Evolutionary conservation across 495 filamentous ascomycete genomes (phyloP).

Genomic region (Tuber microsphaerosporum): DNA sequence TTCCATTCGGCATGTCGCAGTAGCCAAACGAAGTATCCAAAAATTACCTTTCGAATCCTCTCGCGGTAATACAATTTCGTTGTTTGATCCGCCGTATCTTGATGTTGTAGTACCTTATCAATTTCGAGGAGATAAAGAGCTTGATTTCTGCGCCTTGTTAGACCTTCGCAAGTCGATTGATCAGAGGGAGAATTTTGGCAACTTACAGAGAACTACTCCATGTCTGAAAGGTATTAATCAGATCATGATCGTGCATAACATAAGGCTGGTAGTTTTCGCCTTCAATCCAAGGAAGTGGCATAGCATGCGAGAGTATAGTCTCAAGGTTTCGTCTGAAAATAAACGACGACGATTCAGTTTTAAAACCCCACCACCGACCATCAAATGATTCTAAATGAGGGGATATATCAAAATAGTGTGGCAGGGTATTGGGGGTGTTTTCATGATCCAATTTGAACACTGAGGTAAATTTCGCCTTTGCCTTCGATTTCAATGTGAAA

Average conservation of each 20-base stretch:
- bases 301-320: not conserved
- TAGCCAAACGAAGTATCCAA: not conserved
- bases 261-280: not conserved
- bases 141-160: not conserved
- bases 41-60: not conserved
- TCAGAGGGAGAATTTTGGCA: not conserved
- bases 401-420: not conserved
- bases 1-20: not conserved
- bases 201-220: not conserved
- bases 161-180: not conserved
- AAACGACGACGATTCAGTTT: not conserved
- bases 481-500: not conserved
- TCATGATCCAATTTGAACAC: not conserved
- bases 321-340: conserved; percentile 1
- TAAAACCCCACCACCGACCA: not conserved
- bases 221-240: not conserved
- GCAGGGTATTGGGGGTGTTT: not conserved
- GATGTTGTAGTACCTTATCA: not conserved
- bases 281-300: not conserved
- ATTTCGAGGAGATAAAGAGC: not conserved
- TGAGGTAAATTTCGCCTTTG: not conserved
- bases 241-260: not conserved
- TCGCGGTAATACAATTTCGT: not conserved
- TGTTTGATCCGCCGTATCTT: not conserved
- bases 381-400: not conserved